Evolutionary conservation across 768 basidiomycete species (phyloP).

Genomic region (Pluteus cervinus): DNA sequence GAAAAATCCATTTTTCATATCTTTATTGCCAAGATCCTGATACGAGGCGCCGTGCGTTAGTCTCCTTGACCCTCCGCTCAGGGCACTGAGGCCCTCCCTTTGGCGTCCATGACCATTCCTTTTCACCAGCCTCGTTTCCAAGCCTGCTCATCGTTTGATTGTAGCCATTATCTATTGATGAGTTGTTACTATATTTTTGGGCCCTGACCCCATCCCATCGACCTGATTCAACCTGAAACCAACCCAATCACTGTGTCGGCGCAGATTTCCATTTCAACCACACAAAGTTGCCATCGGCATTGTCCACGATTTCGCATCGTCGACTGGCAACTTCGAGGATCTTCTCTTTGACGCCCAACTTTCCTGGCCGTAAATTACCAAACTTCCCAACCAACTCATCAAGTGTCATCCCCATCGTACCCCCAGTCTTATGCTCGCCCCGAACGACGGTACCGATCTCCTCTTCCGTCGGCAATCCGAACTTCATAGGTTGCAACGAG

Average conservation of each 20-base stretch:
- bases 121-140: too few species aligned
- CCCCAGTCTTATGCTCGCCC: constrained; percentile 57
- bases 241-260: constrained; percentile 18
- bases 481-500: constrained; percentile 27
- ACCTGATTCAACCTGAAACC: too few species aligned
- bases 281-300: constrained; percentile 51
- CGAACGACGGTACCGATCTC: constrained; percentile 63
- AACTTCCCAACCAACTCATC: constrained; percentile 61
- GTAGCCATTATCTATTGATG: too few species aligned
- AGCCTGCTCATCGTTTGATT: too few species aligned
- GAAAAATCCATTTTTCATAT: too few species aligned
- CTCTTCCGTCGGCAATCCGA: constrained; percentile 71
- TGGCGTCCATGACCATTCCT: too few species aligned
- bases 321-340: constrained; percentile 70
- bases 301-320: constrained; percentile 55
- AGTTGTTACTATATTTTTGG: too few species aligned
- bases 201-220: too few species aligned
- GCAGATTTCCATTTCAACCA: constrained; percentile 57
- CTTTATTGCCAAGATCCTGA: too few species aligned
- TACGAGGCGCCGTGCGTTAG: too few species aligned
- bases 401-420: constrained; percentile 51
- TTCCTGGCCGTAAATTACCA: constrained; percentile 38
- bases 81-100: too few species aligned
- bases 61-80: too few species aligned
- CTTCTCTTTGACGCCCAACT: constrained; percentile 68